Evolutionary conservation across 177 flowering plant genomes (phyloP).

Genomic region (Telopea speciosissima): DNA sequence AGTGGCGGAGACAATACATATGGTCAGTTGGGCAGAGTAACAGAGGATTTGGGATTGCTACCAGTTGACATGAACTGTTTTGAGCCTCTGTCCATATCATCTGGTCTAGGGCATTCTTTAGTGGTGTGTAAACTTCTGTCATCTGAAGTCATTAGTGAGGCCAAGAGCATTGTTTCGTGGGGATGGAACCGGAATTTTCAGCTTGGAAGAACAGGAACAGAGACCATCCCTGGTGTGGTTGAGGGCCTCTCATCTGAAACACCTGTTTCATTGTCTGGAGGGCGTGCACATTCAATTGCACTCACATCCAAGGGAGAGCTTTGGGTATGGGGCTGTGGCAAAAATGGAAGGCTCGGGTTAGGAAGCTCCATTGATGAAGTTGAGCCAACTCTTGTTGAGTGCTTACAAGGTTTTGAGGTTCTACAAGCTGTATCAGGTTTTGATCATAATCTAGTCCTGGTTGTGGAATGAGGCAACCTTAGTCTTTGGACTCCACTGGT

Average conservation of each 20-base stretch:
- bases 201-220: constrained; percentile 61
- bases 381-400: constrained; percentile 56
- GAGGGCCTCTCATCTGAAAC: constrained; percentile 48
- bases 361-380: constrained; percentile 72
- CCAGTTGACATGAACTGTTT: constrained; percentile 41
- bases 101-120: constrained; percentile 88
- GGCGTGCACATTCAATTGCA: constrained; percentile 79
- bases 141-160: constrained; percentile 18
- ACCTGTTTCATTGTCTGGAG: constrained; percentile 52
- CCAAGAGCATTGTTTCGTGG: constrained; percentile 49
- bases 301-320: constrained; percentile 52
- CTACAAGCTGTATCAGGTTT: constrained; percentile 69
- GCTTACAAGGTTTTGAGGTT: constrained; percentile 41
- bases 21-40: constrained; percentile 72
- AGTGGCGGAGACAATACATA: constrained; percentile 81
- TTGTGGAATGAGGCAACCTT: constrained; percentile 26
- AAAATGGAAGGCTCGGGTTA: constrained; percentile 80
- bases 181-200: constrained; percentile 80
- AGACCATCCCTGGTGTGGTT: constrained; percentile 38
- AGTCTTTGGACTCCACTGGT: neutral
- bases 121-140: constrained; percentile 45
- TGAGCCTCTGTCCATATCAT: constrained; percentile 43
- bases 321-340: constrained; percentile 91
- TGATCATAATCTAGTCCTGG: constrained; percentile 65
- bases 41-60: constrained; percentile 35